Evolutionary conservation across 495 filamentous ascomycete genomes (phyloP), one percentile per base, ranked within the genome.

Genomic region (Xylaria grammica): DNA sequence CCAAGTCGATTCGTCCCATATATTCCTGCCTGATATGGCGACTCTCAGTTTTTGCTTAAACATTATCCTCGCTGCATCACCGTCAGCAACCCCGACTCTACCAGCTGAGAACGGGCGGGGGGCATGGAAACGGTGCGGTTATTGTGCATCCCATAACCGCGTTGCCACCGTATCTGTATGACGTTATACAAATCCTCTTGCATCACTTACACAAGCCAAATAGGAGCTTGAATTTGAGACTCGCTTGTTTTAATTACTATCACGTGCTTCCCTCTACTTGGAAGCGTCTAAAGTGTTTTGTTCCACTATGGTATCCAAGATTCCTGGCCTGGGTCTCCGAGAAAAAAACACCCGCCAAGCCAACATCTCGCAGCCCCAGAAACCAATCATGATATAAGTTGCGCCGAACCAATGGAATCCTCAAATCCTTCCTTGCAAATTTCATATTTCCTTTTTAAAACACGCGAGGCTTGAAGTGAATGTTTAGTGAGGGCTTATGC

Each of bases 401-500:
- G 59, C 59, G 59, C 59, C 48, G 46, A 52, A 62, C 40, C 59
- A 62, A 62, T 52, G 45, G 46, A 51, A 20, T 40, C 36, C 11
- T 27, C 27, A 48, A 44, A 58, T 24, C 38, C 17, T 58, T 58
- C 32, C 10, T 24, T 19, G 4, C 22, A 2, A 19, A 42, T 52
- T 51, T 15, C 32, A 9, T 45, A 5, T 45, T 24, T 54, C 34
- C 27, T 29, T 24, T 26, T 64, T 58, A 64, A 44, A 64, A 64
- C 22, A 64, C 62, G 27, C 62, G 62, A 29, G 74, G 74, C 20
- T 67, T 70, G 45, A 76, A 56, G 46, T 75, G 60, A 20, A 78
- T 64, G 54, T 78, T 71, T 29, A 78, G 63, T 0, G 72, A 56
- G 17, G 72, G 63, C 65, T 79, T 81, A 2, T 70, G 65, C 77